phyloP scores from a whole-genome alignment of 148 eudicot genomes.

The Rhododendron vialii region DNA sequence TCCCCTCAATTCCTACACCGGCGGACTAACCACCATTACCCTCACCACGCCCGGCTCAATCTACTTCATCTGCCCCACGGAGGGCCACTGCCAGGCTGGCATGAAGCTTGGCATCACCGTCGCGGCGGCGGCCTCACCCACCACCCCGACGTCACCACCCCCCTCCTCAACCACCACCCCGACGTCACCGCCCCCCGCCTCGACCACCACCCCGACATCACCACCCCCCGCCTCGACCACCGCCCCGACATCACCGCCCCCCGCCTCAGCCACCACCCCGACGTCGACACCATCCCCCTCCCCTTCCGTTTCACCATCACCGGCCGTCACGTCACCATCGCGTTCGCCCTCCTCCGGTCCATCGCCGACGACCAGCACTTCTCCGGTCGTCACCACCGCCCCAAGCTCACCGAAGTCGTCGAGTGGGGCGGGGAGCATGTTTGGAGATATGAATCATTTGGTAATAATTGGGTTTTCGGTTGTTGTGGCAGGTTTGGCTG shows the following conservation, averaged over 20 bases:
- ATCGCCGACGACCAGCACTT: neutral
- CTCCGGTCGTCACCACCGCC: neutral
- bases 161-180: neutral
- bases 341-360: neutral
- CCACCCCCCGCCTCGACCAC: too few relatives aligned
- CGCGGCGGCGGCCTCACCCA: constrained; percentile 1
- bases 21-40: constrained; percentile 22
- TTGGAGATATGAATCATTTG: constrained; percentile 10
- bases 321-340: neutral
- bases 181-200: neutral
- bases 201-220: neutral
- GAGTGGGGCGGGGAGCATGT: constrained; percentile 11
- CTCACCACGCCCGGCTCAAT: constrained; percentile 23
- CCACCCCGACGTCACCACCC: constrained; percentile 9
- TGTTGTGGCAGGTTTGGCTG: constrained; percentile 22
- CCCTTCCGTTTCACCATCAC: neutral
- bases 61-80: constrained; percentile 41
- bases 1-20: constrained; percentile 12
- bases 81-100: constrained; percentile 31
- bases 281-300: neutral
- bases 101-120: constrained; percentile 39
- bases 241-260: neutral
- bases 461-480: constrained; percentile 10
- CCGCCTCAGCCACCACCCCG: neutral
- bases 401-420: neutral